Evolutionary conservation across 768 basidiomycete genomes (phyloP).

Genomic region (Agaricus blazei): DNA sequence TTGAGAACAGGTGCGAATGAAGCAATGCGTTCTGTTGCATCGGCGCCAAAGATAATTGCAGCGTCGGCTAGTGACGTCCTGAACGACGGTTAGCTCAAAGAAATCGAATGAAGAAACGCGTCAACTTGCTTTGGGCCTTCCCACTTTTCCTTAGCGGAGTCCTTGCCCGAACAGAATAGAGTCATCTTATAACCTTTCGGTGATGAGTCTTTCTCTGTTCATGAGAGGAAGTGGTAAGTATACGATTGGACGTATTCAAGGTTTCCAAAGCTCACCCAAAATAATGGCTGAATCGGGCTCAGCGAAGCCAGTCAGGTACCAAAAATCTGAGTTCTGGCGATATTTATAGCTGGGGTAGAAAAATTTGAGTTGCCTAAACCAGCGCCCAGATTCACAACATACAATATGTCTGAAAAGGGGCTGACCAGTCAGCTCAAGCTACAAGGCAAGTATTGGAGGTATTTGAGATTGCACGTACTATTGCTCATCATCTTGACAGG

Average conservation of each 20-base stretch:
- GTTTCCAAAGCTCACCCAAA: conserved; percentile 45
- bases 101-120: not conserved
- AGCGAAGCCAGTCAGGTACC: conserved; percentile 95
- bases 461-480: conserved; percentile 41
- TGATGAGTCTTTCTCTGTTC: conserved; percentile 62
- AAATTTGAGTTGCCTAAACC: not conserved
- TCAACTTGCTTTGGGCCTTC: conserved; percentile 67
- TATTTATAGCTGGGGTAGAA: conserved; percentile 76
- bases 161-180: conserved; percentile 74
- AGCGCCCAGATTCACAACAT: conserved; percentile 23
- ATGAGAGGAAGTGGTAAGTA: conserved; percentile 4
- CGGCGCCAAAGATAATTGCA: conserved; percentile 67
- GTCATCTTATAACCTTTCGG: conserved; percentile 83
- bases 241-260: not conserved
- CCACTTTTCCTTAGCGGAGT: conserved; percentile 82
- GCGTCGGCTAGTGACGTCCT: conserved; percentile 68
- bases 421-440: conserved; percentile 7
- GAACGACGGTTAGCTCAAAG: not conserved
- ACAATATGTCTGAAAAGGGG: conserved; percentile 64
- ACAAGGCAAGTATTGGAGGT: conserved; percentile 2
- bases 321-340: conserved; percentile 87
- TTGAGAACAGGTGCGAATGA: conserved; percentile 55
- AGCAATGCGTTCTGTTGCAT: conserved; percentile 59
- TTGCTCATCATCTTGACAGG: conserved; percentile 83
- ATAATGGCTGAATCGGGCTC: conserved; percentile 90